phyloP scores from a whole-genome alignment of 345 rosid species.

The Eucalyptus curtisii region DNA sequence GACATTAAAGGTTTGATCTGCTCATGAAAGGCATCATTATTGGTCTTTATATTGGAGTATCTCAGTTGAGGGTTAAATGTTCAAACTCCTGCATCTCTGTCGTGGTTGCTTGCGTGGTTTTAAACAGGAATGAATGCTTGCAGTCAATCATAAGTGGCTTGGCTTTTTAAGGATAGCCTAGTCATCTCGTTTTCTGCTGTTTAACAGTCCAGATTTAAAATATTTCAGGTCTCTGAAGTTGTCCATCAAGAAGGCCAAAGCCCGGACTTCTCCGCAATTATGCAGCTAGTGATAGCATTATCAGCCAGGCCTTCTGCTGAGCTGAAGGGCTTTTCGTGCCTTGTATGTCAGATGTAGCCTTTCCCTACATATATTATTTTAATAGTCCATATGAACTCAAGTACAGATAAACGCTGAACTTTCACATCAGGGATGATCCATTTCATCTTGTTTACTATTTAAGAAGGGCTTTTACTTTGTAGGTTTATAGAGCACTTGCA shows the following conservation, averaged over 20 bases:
- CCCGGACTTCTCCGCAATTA: slow-evolving; percentile 62
- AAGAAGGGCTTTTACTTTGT: slow-evolving; percentile 10
- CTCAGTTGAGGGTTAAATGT: background rate
- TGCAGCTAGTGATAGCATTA: slow-evolving; percentile 71
- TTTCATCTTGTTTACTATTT: background rate
- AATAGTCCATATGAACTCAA: background rate
- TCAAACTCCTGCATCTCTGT: background rate
- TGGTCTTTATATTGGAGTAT: background rate
- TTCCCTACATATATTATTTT: background rate
- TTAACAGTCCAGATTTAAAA: background rate
- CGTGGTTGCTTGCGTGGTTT: background rate
- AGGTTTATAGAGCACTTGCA: slow-evolving; percentile 91
- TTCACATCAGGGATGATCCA: background rate
- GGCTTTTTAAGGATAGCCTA: background rate
- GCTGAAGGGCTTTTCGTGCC: slow-evolving; percentile 66
- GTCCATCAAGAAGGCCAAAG: slow-evolving; percentile 53
- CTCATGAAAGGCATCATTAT: background rate
- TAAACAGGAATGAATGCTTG: background rate
- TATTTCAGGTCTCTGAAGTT: slow-evolving; percentile 78
- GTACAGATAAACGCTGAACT: background rate
- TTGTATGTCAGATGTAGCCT: slow-evolving; percentile 41
- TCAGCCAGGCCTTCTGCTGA: slow-evolving; percentile 41
- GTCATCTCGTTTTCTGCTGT: background rate
- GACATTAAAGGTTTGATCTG: background rate
- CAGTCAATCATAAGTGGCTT: background rate